Base-by-base conservation (phyloP, 768 basidiomycete species). In the Lanmaoa rubissima region DNA sequence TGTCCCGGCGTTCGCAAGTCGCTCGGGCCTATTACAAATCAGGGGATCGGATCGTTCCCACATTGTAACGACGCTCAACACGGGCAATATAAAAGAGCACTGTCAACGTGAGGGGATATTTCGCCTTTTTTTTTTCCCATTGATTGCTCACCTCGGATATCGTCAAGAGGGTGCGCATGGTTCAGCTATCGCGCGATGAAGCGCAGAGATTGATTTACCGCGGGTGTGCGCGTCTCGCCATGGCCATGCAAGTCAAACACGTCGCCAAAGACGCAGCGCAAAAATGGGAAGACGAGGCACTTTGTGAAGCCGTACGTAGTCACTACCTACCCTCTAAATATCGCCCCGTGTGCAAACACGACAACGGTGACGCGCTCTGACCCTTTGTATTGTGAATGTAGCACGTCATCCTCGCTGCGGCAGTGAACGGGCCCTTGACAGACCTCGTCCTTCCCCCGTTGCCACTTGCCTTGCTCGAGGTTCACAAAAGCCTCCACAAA, bases 291-390 rank as follows among this genome's bases (percentile, higher is more conserved):
- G 31, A 32, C 0, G 46, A 43, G 1, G 47, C 7, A 0, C 41
- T 64, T 21, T 10, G 26, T 14, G 62, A 64, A 41, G 55, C 53
- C 0, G 59, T 64, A 53, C 12, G 59, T 24, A 24, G 21, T 24
- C 1, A 24, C 21, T 24, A 24, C 21, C 21, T 24, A 24, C 21
- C 21, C 21, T 24, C 21, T 24, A 24, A 24, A 24, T 24, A 24
- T 24, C 21, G 21, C 21, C 21, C 21, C 21, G 21, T 24, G 21
- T 24, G 21, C 21, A 24, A 24, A 24, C 21, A 24, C 21, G 21
- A 24, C 21, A 24, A 24, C 21, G 21, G 21, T 24, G 28, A 6
- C 28, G 6, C 28, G 28, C 28, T 31, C 28, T 31, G 28, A 31
- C 28, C 7, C 28, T 31, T 1, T 12, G 11, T 11, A 10, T 12